Base-by-base conservation (phyloP, 331 rosid genomes). In the Quercus tomentella region DNA sequence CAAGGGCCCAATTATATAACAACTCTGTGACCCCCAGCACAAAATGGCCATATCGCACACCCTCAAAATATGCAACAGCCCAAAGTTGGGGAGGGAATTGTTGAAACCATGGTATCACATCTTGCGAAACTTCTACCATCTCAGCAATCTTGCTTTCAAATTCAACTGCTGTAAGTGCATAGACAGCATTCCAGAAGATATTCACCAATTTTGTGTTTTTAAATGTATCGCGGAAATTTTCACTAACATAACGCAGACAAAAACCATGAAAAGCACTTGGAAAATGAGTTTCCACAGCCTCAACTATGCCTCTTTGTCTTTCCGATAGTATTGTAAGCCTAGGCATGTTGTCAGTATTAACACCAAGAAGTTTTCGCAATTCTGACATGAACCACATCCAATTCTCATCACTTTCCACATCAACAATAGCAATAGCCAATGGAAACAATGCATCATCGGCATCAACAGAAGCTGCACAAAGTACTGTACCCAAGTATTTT, bases 371-470 rank as follows among this genome's bases (percentile, higher is more conserved):
- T 90, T 92, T 94, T 12, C 97, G 89, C 82, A 94, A 76, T 83
- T 94, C 97, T 58, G 98, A 94, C 94, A 94, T 91, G 86, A 94
- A 94, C 98, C 98, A 94, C 97, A 94, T 92, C 98, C 98, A 94
- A 82, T 89, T 94, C 76, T 94, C 98, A 25, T 92, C 97, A 69
- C 96, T 91, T 83, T 94, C 98, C 78, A 80, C 75, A 81, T 94
- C 98, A 73, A 94, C 97, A 51, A 94, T 88, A 61, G 97, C 98
- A 84, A 89, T 91, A 72, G 98, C 98, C 85, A 91, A 81, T 7
- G 97, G 98, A 86, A 89, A 91, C 86, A 94, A 79, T 70, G 97
- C 87, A 85, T 94, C 92, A 70, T 94, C 98, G 1, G 97, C 97
- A 82, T 94, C 98, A 78, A 94, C 89, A 77, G 97, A 93, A 31